phyloP scores from a whole-genome alignment of 2,329 filamentous ascomycete genomes.

The Aureobasidium pullulans region DNA sequence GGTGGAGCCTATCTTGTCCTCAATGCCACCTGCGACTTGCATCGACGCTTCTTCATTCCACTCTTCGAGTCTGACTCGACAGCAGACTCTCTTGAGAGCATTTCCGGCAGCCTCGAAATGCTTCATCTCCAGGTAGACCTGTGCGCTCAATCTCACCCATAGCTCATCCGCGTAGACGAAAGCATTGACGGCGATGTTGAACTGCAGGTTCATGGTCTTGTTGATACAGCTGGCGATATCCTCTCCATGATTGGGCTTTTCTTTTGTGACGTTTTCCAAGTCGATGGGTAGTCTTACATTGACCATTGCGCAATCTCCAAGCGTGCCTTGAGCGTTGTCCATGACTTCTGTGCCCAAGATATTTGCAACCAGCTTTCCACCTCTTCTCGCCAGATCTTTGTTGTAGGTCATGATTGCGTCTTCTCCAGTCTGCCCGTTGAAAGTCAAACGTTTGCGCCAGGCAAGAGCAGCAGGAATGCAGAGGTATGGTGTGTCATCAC shows the following conservation, averaged over 20 bases:
- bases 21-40: no score
- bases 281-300: constrained; percentile 67
- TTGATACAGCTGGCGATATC: constrained; percentile 36
- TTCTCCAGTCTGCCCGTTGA: constrained; percentile 48
- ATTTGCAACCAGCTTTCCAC: constrained; percentile 52
- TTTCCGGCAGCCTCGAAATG: constrained; percentile 67
- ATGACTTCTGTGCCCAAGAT: constrained; percentile 64
- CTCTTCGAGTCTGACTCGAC: not conserved
- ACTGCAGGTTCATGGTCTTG: constrained; percentile 42
- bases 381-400: constrained; percentile 54
- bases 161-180: constrained; percentile 53
- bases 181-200: constrained; percentile 64
- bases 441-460: constrained; percentile 41
- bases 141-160: constrained; percentile 69
- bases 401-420: constrained; percentile 59
- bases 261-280: constrained; percentile 21
- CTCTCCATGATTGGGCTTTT: constrained; percentile 13
- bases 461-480: constrained; percentile 65
- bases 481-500: constrained; percentile 64
- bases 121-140: constrained; percentile 71
- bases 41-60: not conserved
- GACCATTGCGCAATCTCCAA: constrained; percentile 52
- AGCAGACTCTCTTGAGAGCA: not conserved
- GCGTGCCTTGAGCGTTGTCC: constrained; percentile 49
- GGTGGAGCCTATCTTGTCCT: no score